Evolutionary conservation across 1,284 basidiomycete species (phyloP).

Genomic region (Coriolopsis trogii): DNA sequence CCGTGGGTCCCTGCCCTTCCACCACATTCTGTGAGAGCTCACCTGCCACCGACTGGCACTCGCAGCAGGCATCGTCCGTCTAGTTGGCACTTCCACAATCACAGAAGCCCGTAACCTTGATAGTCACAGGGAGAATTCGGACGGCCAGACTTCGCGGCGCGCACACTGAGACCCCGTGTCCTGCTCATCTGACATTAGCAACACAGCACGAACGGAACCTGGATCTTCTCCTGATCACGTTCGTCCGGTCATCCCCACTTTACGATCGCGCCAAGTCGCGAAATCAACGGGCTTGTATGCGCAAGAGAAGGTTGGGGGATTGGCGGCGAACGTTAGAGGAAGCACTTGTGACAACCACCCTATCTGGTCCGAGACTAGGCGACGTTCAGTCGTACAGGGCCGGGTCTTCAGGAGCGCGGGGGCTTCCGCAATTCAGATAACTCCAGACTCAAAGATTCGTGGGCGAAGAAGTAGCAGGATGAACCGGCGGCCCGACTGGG

Average conservation of each 20-base stretch:
- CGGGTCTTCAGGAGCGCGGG: constrained; percentile 1
- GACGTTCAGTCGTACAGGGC: neutral
- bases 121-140: constrained; percentile 16
- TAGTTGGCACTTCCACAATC: constrained; percentile 13
- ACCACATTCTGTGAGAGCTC: constrained; percentile 12
- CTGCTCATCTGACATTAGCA: constrained; percentile 21
- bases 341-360: constrained; percentile 10
- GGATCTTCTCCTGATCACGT: constrained; percentile 18
- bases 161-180: constrained; percentile 16
- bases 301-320: constrained; percentile 3
- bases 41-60: neutral
- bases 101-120: constrained; percentile 11
- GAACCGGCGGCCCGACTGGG: constrained; percentile 14
- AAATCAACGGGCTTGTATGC: neutral
- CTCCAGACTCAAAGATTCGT: constrained; percentile 5
- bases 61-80: constrained; percentile 3
- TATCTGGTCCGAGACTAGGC: constrained; percentile 19
- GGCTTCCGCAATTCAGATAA: constrained; percentile 17
- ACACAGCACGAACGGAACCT: constrained; percentile 12
- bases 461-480: constrained; percentile 1
- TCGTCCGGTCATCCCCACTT: constrained; percentile 6
- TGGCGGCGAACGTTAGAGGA: constrained; percentile 1
- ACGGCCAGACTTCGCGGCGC: constrained; percentile 16
- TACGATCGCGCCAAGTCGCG: constrained; percentile 16
- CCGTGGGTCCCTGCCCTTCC: constrained; percentile 13